A percentile compares a stretch with the other conserved stretches of the same genome.
These are phyloP conservation scores for Picea mariana DNA, from an alignment of 83 land plant genomes.

Conservation along the genomic window DNA sequence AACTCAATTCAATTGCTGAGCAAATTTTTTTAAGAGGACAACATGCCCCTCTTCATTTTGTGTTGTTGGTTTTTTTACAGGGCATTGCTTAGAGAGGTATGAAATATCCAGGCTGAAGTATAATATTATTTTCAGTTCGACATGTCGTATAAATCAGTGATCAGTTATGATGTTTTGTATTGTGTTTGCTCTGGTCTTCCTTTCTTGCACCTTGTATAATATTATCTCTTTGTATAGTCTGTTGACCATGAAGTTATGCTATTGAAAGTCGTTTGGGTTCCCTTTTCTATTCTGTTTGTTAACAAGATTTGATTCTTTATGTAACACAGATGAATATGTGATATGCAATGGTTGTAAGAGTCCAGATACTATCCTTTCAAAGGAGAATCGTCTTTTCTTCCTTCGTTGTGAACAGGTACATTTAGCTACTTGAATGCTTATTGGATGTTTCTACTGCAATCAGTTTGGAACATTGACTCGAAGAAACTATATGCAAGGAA, in stretches of 20 bases:
- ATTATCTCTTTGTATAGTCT: too few species aligned
- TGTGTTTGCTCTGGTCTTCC: too few species aligned
- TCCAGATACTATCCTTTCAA: conserved; percentile 84
- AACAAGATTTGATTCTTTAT: background rate
- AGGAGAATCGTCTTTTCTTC: conserved; percentile 88
- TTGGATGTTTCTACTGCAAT: background rate
- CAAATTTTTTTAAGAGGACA: background rate
- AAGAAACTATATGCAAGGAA: background rate
- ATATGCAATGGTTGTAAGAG: conserved; percentile 85
- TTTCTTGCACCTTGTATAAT: too few species aligned
- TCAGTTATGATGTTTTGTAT: too few species aligned
- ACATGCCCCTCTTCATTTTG: background rate
- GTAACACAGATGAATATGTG: conserved; percentile 70
- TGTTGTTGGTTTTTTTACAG: background rate
- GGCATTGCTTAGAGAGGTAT: background rate
- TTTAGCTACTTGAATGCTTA: background rate
- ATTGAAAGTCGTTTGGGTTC: background rate
- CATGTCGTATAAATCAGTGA: too few species aligned
- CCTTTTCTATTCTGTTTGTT: background rate
- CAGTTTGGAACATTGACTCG: background rate
- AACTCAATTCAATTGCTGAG: background rate
- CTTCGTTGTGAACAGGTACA: conserved; percentile 80
- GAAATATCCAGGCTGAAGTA: too few species aligned
- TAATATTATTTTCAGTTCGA: too few species aligned
- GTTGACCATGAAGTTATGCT: too few species aligned